These are phyloP conservation scores for Plasmodium adleri DNA, from an alignment of 169 alveolate genomes.

Conservation along the genomic window DNA sequence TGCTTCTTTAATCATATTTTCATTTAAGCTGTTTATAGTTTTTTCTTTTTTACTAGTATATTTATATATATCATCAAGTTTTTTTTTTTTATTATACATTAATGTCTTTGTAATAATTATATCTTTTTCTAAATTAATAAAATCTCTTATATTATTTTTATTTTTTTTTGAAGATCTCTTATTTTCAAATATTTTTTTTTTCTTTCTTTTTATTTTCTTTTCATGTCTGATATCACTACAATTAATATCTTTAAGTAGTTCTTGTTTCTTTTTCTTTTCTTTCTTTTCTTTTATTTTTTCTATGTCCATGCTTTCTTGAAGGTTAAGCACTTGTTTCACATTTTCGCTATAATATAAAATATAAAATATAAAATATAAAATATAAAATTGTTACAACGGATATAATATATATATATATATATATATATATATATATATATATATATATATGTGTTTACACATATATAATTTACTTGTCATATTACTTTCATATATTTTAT, in stretches of 20 bases:
- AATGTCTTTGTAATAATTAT: slow-evolving; percentile 47
- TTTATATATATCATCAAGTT: slow-evolving; percentile 41
- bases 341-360: slow-evolving; percentile 3
- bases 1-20: slow-evolving; percentile 46
- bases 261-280: slow-evolving; percentile 10
- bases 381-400: neutral
- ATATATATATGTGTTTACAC: neutral
- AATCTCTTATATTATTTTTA: slow-evolving; percentile 48
- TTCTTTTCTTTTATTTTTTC: slow-evolving; percentile 17
- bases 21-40: slow-evolving; percentile 19
- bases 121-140: slow-evolving; percentile 52
- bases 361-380: neutral
- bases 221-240: neutral
- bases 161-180: slow-evolving; percentile 13
- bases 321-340: slow-evolving; percentile 12
- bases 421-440: neutral
- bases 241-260: neutral
- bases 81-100: slow-evolving; percentile 44
- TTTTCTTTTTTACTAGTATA: slow-evolving; percentile 52
- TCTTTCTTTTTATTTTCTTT: slow-evolving; percentile 3
- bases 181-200: neutral
- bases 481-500: neutral
- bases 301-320: slow-evolving; percentile 43
- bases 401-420: neutral
- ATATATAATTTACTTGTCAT: neutral